These are phyloP conservation scores for Yamadazyma epiphylla DNA, from an alignment of 1,139 yeast genomes.

Conservation along the genomic window DNA sequence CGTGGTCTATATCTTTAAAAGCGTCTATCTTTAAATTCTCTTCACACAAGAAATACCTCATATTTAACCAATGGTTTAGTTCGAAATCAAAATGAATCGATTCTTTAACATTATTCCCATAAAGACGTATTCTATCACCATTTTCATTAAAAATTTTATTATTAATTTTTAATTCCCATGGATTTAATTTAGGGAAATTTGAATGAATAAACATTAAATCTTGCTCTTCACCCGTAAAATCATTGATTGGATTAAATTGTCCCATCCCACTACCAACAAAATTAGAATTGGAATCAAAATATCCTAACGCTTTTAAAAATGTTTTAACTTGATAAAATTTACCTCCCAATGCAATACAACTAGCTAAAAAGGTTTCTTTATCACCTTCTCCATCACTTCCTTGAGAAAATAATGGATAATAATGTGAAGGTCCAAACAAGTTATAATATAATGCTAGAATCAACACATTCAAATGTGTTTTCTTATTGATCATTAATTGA, in stretches of 20 bases:
- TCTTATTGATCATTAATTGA: conserved; percentile 67
- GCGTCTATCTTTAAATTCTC: conserved; percentile 40
- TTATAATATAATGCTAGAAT: conserved; percentile 74
- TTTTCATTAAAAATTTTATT: conserved; percentile 39
- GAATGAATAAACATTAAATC: conserved; percentile 55
- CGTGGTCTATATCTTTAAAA: conserved; percentile 42
- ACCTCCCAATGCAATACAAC: conserved; percentile 60
- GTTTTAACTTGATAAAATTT: conserved; percentile 67
- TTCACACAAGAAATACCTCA: conserved; percentile 57
- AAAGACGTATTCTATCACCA: conserved; percentile 47
- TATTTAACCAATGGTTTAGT: conserved; percentile 55
- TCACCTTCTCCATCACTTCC: conserved; percentile 90
- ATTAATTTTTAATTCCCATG: conserved; percentile 43
- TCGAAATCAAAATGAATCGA: conserved; percentile 60
- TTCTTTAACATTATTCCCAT: conserved; percentile 51
- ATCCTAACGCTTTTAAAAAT: conserved; percentile 53
- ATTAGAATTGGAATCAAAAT: conserved; percentile 34
- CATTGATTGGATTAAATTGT: conserved; percentile 65
- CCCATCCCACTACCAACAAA: conserved; percentile 71
- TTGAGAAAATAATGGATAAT: conserved; percentile 80
- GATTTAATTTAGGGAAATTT: conserved; percentile 63
- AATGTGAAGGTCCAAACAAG: conserved; percentile 72
- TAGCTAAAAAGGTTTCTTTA: conserved; percentile 83
- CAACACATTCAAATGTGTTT: conserved; percentile 59
- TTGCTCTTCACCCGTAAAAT: conserved; percentile 26